These are phyloP conservation scores for Nakaseomyces uthaithaninus DNA, from an alignment of 1,139 yeast species.

Conservation along the genomic window DNA sequence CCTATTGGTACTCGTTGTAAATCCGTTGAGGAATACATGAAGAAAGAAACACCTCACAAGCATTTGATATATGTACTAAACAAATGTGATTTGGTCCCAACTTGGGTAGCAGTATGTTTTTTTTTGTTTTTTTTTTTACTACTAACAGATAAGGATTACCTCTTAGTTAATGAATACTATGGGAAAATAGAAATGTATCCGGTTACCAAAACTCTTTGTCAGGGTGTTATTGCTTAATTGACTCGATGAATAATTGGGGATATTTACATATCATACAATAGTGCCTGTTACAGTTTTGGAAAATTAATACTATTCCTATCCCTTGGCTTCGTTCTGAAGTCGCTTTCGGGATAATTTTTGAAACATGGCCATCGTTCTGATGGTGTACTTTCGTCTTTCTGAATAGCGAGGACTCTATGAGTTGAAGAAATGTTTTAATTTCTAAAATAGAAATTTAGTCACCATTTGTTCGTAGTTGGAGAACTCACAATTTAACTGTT, in stretches of 20 bases:
- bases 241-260: conserved; percentile 7
- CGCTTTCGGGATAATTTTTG: conserved; percentile 13
- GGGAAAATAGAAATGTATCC: conserved; percentile 1
- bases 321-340: conserved; percentile 36
- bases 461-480: conserved; percentile 59
- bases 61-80: conserved; percentile 90
- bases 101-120: conserved; percentile 97
- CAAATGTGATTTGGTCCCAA: conserved; percentile 97
- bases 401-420: conserved; percentile 44
- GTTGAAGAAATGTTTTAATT: conserved; percentile 41
- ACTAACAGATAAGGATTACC: conserved; percentile 7
- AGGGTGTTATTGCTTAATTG: conserved; percentile 44
- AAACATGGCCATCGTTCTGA: conserved; percentile 24
- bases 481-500: conserved; percentile 49
- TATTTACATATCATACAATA: conserved; percentile 29
- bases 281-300: conserved; percentile 97
- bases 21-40: conserved; percentile 86
- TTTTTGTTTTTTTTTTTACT: conserved; percentile 16
- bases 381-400: conserved; percentile 19
- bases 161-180: not conserved
- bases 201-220: conserved; percentile 46
- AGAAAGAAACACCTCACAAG: conserved; percentile 92
- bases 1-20: conserved; percentile 94
- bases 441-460: not conserved
- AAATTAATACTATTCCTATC: conserved; percentile 58